Base-by-base conservation (phyloP, 2,329 filamentous ascomycete species). In the Cordyceps cicadae region DNA sequence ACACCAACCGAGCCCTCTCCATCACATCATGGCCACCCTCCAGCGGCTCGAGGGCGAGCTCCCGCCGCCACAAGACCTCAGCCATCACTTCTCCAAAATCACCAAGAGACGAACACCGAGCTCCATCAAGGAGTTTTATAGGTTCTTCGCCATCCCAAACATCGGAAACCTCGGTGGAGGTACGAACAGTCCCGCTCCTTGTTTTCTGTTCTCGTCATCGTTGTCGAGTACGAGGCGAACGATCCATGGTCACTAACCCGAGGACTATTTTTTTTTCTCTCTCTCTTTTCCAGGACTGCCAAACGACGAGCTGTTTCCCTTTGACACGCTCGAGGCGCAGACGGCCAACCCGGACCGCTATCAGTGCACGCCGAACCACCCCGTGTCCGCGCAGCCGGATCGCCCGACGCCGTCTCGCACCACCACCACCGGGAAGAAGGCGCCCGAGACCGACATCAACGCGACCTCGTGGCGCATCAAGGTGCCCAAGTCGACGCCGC, bases 321-420 rank as follows among this genome's bases (percentile, higher is more conserved):
- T 89, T 74, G 92, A 97, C 68, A 94, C 91, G 0, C 84, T 97
- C 64, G 90, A 96, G 74, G 90, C 92, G 46, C 86, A 88, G 65
- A 84, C 88, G 63, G 90, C 90, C 37, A 82, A 84, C 63, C 87
- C 90, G 8, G 79, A 88, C 64, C 84, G 92, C 72, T 94, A 89
- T 80, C 80, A 82, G 39, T 88, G 88, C 1, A 86, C 87, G 12
- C 82, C 85, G 43, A 89, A 88, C 70, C 76, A 79, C 52, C 83
- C 84, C 11, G 70, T 69, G 37, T 43, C 45, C 15, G 46, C 53
- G 52, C 56, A 66, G 57, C 29, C 68, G 67, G 61, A 53, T 34
- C 56, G 62, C 37, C 56, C 63, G 15, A 37, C 8, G 11, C 34
- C 34, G 34, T 12, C 34, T 11, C 34, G 12, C 11, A 39, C 48